Evolutionary conservation across 1,284 basidiomycete species (phyloP).

Genomic region (Trametes pubescens): DNA sequence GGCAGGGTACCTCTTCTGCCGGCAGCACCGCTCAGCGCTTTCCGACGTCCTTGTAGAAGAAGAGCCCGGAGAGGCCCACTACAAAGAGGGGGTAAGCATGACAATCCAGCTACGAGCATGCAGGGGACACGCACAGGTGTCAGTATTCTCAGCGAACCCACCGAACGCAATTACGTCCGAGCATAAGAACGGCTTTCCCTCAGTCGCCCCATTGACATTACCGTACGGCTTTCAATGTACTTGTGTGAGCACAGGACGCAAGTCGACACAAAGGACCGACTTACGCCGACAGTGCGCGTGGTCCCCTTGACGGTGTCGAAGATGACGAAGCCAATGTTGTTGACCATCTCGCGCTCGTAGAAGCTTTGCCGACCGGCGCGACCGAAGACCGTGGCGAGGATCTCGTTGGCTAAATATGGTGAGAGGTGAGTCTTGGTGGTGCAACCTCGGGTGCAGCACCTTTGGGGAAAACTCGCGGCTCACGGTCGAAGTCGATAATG

Average conservation of each 20-base stretch:
- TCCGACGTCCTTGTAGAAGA: conserved; percentile 22
- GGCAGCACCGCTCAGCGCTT: background rate
- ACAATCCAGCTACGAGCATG: no score
- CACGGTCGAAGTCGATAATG: conserved; percentile 1
- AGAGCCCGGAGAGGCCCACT: conserved; percentile 28
- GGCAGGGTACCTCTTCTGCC: no score
- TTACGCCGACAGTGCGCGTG: conserved; percentile 24
- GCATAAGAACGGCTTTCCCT: conserved; percentile 25
- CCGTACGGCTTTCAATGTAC: conserved; percentile 25
- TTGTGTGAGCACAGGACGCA: background rate
- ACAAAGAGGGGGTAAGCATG: background rate
- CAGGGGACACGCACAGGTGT: background rate
- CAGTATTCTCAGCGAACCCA: conserved; percentile 12
- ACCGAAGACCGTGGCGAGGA: conserved; percentile 26
- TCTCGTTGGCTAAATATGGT: conserved; percentile 23
- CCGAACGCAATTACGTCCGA: conserved; percentile 28
- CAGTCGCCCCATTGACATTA: conserved; percentile 20
- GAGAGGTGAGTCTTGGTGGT: background rate
- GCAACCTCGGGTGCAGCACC: background rate
- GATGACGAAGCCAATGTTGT: conserved; percentile 29
- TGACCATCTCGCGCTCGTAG: conserved; percentile 29
- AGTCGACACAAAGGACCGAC: background rate
- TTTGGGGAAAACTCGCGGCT: no score
- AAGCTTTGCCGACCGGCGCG: conserved; percentile 24
- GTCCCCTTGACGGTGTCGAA: conserved; percentile 15